Base-by-base conservation (phyloP, 2,329 filamentous ascomycete genomes). In the Ophiostoma piceae region DNA sequence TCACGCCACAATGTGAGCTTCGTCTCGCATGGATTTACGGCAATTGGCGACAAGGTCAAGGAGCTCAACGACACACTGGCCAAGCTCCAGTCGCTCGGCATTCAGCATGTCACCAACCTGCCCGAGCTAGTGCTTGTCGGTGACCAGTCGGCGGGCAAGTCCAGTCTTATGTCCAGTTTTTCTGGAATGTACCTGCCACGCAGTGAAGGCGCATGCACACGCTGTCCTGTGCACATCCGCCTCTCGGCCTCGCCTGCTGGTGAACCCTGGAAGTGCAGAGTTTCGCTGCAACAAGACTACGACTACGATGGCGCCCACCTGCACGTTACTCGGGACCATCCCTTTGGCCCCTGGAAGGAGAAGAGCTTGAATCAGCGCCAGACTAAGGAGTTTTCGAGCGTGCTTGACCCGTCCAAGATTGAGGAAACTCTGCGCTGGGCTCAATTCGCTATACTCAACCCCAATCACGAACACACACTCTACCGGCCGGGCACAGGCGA, bases 141-240 rank as follows among this genome's bases (percentile, higher is more conserved):
- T 0, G 92, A 96, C 67, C 93, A 97, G 75, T 91, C 87, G 0
- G 90, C 92, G 0, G 94, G 93, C 0, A 97, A 97, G 76, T 92
- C 89, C 0, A 92, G 81, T 37, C 76, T 86, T 5, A 86, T 86
- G 84, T 88, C 88, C 14, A 88, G 86, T 0, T 85, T 91, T 66
- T 83, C 85, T 0, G 90, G 89, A 3, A 88, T 95, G 32, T 88
- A 88, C 26, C 85, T 94, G 0, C 92, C 92, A 0, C 84, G 90
- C 1, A 87, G 85, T 57, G 85, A 86, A 3, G 90, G 89, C 0
- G 91, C 90, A 0, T 96, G 93, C 75, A 97, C 93, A 0, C 81
- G 90, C 0, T 96, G 92, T 71, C 92, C 92, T 0, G 84, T 96
- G 0, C 90, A 93, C 69, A 95, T 96, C 67, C 89, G 90, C 0